phyloP scores from a whole-genome alignment of 176 grass and related monocot genomes.

The Canna indica region DNA sequence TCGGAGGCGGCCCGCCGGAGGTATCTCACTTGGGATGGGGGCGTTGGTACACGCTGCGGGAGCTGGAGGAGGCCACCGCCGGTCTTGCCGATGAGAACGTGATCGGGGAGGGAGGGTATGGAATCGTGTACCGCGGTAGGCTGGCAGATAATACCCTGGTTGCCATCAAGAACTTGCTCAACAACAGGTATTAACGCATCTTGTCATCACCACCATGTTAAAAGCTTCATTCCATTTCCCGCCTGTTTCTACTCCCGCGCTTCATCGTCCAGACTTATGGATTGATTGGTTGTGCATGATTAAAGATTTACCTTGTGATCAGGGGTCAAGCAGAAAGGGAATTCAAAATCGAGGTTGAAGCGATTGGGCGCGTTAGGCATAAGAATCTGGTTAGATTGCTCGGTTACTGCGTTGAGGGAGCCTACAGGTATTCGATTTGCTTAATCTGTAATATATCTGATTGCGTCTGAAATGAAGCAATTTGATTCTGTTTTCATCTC shows the following conservation, averaged over 20 bases:
- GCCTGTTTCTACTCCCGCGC: too few species aligned
- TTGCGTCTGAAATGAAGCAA: neutral
- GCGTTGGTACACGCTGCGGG: conserved; percentile 45
- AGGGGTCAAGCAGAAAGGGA: conserved; percentile 93
- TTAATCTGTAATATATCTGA: neutral
- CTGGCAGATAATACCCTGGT: conserved; percentile 50
- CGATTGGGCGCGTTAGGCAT: conserved; percentile 81
- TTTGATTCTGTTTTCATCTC: neutral
- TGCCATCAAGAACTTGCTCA: conserved; percentile 88
- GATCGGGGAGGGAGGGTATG: conserved; percentile 73
- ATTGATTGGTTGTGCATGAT: too few species aligned
- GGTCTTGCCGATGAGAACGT: conserved; percentile 52
- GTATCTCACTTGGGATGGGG: conserved; percentile 65
- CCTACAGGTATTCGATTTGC: conserved; percentile 45
- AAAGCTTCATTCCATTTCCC: too few species aligned
- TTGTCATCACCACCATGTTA: too few species aligned
- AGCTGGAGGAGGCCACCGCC: conserved; percentile 60
- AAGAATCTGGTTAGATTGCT: conserved; percentile 92
- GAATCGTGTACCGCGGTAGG: conserved; percentile 75
- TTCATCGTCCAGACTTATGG: too few species aligned
- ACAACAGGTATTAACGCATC: conserved; percentile 82
- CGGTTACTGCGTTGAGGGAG: conserved; percentile 83
- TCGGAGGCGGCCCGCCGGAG: conserved; percentile 25
- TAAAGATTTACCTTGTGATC: conserved; percentile 12
- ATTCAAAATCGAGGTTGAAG: conserved; percentile 67